Evolutionary conservation across 768 basidiomycete species (phyloP), one percentile per base, ranked within the genome.

Genomic region (Coprinopsis cinerea): DNA sequence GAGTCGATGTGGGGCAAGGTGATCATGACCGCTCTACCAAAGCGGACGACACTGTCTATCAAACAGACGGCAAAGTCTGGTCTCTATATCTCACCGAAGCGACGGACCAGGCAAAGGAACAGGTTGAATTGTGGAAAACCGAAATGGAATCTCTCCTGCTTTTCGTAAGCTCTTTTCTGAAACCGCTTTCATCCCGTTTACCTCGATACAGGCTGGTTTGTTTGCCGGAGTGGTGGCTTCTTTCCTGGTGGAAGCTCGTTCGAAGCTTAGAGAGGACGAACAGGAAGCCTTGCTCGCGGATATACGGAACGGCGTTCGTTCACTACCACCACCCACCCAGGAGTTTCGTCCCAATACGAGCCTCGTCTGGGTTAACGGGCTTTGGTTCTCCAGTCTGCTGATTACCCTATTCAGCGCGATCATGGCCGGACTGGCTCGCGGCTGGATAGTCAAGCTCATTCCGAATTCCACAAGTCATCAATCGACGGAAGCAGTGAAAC

Each of bases 371-470:
- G 53, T 57, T 22, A 65, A 63, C 42, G 48, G 57, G 4, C 51
- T 62, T 1, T 62, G 61, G 61, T 62, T 60, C 41, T 54, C 58
- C 20, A 63, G 62, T 28, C 51, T 65, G 14, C 55, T 54, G 14
- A 53, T 57, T 34, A 59, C 57, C 6, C 54, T 63, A 7, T 57
- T 55, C 22, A 55, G 59, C 52, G 64, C 64, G 3, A 55, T 65
- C 34, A 53, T 55, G 10, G 61, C 59, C 11, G 61, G 59, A 25
- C 53, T 63, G 4, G 59, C 55, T 11, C 56, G 54, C 42, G 53
- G 51, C 9, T 59, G 57, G 57, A 44, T 59, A 7, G 42, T 55
- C 13, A 51, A 59, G 44, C 54, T 54, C 28, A 51, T 52, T 14
- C 53, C 57, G 0, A 49, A 37, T n/a, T 48, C 51, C 1, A 53